phyloP scores from a whole-genome alignment of 2,329 filamentous ascomycete species.

The Fusarium napiforme region DNA sequence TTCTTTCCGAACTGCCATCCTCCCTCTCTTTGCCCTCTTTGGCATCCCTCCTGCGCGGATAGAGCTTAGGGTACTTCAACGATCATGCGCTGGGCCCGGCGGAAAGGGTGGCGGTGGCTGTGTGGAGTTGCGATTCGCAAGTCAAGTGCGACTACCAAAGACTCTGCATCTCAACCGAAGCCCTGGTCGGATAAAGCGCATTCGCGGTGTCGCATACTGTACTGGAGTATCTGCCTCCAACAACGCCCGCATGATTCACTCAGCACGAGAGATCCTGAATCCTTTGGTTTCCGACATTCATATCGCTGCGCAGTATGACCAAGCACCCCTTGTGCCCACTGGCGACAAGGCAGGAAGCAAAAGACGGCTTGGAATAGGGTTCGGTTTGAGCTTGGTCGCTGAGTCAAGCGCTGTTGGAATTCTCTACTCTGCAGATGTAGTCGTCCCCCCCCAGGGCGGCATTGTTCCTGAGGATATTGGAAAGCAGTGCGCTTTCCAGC shows the following conservation, averaged over 20 bases:
- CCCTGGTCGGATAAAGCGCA: conserved; percentile 85
- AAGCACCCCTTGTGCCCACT: conserved; percentile 66
- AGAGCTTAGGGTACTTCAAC: conserved; percentile 82
- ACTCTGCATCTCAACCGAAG: conserved; percentile 88
- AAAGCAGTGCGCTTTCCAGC: conserved; percentile 85
- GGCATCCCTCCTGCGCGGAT: conserved; percentile 84
- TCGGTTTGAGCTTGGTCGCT: conserved; percentile 89
- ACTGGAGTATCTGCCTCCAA: conserved; percentile 92
- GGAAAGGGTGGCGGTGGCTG: conserved; percentile 87
- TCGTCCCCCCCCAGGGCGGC: conserved; percentile 79
- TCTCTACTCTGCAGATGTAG: conserved; percentile 87
- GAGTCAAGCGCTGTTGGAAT: conserved; percentile 86
- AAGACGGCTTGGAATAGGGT: conserved; percentile 84
- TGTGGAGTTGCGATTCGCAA: conserved; percentile 93
- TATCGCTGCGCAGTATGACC: conserved; percentile 83
- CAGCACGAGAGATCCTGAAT: conserved; percentile 88
- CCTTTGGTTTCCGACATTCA: conserved; percentile 88
- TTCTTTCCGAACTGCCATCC: conserved; percentile 89
- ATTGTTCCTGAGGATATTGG: conserved; percentile 91
- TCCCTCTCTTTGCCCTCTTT: conserved; percentile 90
- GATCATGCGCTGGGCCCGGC: conserved; percentile 80
- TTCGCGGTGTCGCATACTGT: conserved; percentile 93
- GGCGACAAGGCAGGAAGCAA: conserved; percentile 66
- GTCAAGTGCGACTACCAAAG: conserved; percentile 92
- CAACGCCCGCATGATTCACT: conserved; percentile 94